Base-by-base conservation (phyloP, 768 basidiomycete species). In the Sutorius australiensis region DNA sequence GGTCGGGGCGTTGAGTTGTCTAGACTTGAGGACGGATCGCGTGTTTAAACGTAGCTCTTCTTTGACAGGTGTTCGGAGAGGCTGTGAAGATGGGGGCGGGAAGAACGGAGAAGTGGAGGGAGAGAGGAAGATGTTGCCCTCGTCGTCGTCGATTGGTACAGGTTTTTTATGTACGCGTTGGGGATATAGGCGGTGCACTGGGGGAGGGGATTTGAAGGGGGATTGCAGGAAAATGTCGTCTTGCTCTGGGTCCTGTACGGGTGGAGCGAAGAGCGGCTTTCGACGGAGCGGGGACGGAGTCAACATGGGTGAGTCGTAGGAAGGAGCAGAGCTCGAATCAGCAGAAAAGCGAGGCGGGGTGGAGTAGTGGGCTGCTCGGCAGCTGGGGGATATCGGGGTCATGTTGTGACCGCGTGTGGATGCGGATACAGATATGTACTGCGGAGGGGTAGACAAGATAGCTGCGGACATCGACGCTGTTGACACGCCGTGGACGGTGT, bases 11-110 rank as follows among this genome's bases (percentile, higher is more conserved):
- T 73, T 73, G 53, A 67, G 57, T n/a, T 57, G 67, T 43, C 58
- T 67, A 1, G 60, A 56, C 45, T 67, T 73, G 40, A 83, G 72
- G 0, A 75, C 72, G 37, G 77, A 65, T 36, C 78, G 79, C 50
- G 68, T 64, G 1, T 69, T 69, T 27, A 66, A 53, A 17, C 73
- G 73, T 32, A 74, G 68, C n/a, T 67, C 61, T 55, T 78, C 75
- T 64, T 82, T 86, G 12, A 84, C 75, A 0, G 85, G 85, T 0
- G 85, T 86, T 8, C 77, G 73, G n/a, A 83, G 76, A 8, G 82
- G 78, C 44, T 75, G 75, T 9, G 79, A 77, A 1, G 70, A 59
- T 1, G 77, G 74, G 6, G 75, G 52, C 3, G 79, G 70, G 53
- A 78, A 71, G 56, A 78, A 74, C 9, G 75, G 70, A 34, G 75